Percentiles rank a stretch among this genome's conserved stretches.
Conservation (phyloP, 2,329 filamentous ascomycete genomes). For the Xylaria arbuscula region DNA sequence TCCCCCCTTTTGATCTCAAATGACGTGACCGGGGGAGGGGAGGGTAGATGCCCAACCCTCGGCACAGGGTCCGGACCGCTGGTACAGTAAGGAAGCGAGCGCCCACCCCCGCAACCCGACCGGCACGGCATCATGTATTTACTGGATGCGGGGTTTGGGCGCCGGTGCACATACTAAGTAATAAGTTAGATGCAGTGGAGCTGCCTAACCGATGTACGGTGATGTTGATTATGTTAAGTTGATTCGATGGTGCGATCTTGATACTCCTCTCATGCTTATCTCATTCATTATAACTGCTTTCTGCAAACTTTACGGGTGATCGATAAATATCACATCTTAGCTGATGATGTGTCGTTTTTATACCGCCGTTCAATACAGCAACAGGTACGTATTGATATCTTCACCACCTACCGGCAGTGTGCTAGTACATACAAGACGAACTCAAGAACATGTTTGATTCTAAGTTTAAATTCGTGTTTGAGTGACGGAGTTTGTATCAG, state of each 20-base stretch:
- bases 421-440: too few relatives aligned
- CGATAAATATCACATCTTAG: not conserved
- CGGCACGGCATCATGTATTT: constrained; percentile 8
- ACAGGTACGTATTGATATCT: not conserved
- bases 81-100: not conserved
- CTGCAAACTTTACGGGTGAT: not conserved
- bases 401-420: too few relatives aligned
- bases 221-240: constrained; percentile 1
- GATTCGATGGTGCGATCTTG: not conserved
- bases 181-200: not conserved
- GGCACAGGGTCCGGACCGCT: constrained; percentile 14
- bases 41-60: constrained; percentile 6
- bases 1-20: not conserved
- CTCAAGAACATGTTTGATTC: too few relatives aligned
- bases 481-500: not conserved
- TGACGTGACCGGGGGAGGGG: not conserved
- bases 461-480: not conserved
- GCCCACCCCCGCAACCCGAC: constrained; percentile 17
- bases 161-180: not conserved
- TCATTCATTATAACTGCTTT: not conserved
- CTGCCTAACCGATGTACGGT: not conserved
- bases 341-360: not conserved
- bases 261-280: not conserved
- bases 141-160: constrained; percentile 8
- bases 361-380: not conserved